These are phyloP conservation scores for Beauveria sp. DNA, from an alignment of 2,329 filamentous ascomycete genomes.

Conservation along the genomic window DNA sequence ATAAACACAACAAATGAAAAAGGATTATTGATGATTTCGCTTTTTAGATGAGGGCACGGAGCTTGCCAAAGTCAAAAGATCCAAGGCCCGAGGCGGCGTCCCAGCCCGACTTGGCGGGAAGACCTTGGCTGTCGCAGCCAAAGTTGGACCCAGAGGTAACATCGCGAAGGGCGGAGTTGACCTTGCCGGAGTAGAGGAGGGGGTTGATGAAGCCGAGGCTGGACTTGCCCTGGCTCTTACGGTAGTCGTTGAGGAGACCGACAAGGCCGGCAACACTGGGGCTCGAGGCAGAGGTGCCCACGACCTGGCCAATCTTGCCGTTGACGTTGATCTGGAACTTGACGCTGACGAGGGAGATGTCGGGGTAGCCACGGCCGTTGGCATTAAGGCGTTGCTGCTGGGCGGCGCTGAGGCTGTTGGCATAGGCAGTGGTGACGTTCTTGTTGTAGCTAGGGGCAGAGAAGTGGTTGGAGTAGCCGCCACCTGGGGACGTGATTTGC, in stretches of 20 bases:
- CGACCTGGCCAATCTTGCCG: neutral
- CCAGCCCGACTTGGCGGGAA: constrained; percentile 8
- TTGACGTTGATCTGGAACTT: constrained; percentile 1
- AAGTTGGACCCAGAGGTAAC: constrained; percentile 11
- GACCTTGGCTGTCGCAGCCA: constrained; percentile 7
- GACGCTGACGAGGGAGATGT: constrained; percentile 8
- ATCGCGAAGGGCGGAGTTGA: constrained; percentile 12
- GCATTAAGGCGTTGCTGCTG: neutral
- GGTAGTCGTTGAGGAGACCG: constrained; percentile 11
- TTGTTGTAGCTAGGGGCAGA: constrained; percentile 5
- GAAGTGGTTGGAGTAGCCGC: constrained; percentile 11
- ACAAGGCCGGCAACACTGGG: constrained; percentile 5
- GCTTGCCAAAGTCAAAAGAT: constrained; percentile 13
- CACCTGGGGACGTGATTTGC: neutral
- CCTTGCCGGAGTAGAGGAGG: constrained; percentile 12
- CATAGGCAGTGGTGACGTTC: neutral
- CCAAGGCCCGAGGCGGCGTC: constrained; percentile 11
- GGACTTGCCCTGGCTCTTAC: constrained; percentile 4
- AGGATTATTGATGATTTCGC: neutral
- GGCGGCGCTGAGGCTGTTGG: neutral
- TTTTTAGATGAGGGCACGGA: neutral
- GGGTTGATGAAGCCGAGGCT: constrained; percentile 11
- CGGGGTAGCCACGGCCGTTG: constrained; percentile 8
- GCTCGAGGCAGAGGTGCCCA: constrained; percentile 9
- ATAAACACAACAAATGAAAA: neutral